Base-by-base conservation (phyloP, 345 rosid genomes). In the Hibiscus syriacus region DNA sequence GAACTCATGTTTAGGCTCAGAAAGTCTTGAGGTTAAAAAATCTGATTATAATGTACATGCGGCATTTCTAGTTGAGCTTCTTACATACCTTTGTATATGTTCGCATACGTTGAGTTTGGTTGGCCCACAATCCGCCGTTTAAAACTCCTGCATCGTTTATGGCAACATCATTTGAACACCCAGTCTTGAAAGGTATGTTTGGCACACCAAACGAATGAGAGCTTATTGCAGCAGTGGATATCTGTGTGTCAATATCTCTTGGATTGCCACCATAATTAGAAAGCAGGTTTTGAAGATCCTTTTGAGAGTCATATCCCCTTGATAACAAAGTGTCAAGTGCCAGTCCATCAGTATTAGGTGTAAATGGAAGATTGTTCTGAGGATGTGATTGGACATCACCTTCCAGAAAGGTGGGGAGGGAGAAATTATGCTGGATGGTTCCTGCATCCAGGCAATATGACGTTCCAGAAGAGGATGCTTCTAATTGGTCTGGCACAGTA, bases 251-350 rank as follows among this genome's bases (percentile, higher is more conserved):
- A 60, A 94, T 89, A 74, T 90, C 97, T 72, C 84, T 86, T 46
- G 88, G 87, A 23, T 80, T 76, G 48, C 85, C 81, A 56, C 92
- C 90, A 81, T 87, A 94, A 73, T 82, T 89, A 48, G 89, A 77
- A 70, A 94, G 90, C 83, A 94, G 77, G 84, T 91, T 87, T 69
- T 91, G 99, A 17, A 94, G 89, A 78, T 94, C 99, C 84, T 91
- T 94, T 73, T 89, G 96, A 65, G 96, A 87, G 76, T 91, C 95
- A 81, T 78, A 91, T 66, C 88, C 99, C 75, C 92, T 86, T 0
- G 95, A 83, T 76, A 94, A 75, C 69, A 91, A 66, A 9, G 87
- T 85, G 73, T 94, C 99, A 50, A 96, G 84, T 41, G 88, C 83
- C 78, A 89, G 75, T 70, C 80, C 80, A 61, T 89, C 92, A 13